Evolutionary conservation across 1,284 basidiomycete species (phyloP), one percentile per base, ranked within the genome.

Genomic region (Volvariella surrecta): DNA sequence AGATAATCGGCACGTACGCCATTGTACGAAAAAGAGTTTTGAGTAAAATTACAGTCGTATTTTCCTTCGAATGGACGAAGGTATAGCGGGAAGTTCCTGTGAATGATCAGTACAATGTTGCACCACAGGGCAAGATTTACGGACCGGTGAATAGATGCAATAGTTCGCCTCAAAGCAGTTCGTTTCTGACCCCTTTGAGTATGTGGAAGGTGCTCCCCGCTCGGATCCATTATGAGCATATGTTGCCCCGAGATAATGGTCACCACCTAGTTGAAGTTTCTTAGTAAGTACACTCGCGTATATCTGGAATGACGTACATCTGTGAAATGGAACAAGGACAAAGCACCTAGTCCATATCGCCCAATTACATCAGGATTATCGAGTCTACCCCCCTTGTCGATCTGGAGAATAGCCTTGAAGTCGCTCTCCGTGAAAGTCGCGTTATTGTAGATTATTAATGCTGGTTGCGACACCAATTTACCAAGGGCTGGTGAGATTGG

Each of bases 291-390:
- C 11, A 31, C 30, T 9, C 30, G n/a, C n/a, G 15, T 35, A 15
- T 35, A 15, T 4, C 18, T 15, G 18, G 34, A 15, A 6, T 15
- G 21, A 48, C 59, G 30, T 44, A 71, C 71, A 55, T 74, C 71
- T 1, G 67, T 65, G 39, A 74, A 63, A 47, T 74, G 68, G 42
- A 69, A 76, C 59, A 73, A 66, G 0, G 68, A 66, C 6, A 74
- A 56, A 4, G 70, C 65, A 7, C 73, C 73, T 9, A 70, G 57
- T 2, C 73, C 73, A 55, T 73, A 76, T 31, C 67, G 66, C 2
- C 73, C 73, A 41, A 74, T 73, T 2, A 58, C 65, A 41, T 63
- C 61, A 0, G 47, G 50, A 17, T 52, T 53, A 1, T 48, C 58
- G 10, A 51, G 50, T 50, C 74, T 74, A 0, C 69, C 67, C 4